Evolutionary conservation across 2,329 filamentous ascomycete genomes (phyloP), one percentile per base, ranked within the genome.

Genomic region (Aspergillus tamarii): DNA sequence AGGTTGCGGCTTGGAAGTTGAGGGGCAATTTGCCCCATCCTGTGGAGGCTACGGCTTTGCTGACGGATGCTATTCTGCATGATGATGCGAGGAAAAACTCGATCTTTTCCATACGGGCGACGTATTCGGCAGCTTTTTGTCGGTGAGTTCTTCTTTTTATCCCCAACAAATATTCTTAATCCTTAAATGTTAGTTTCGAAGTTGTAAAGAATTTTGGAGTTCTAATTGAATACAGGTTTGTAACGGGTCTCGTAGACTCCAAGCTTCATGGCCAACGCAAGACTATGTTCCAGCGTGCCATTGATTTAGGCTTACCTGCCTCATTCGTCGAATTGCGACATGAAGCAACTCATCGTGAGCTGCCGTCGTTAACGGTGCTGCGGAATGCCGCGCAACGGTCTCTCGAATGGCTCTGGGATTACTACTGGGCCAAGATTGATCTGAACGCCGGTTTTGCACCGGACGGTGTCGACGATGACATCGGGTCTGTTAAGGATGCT

Each of bases 311-410:
- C 1, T 68, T 82, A 3, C 80, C 80, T 0, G 88, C 89, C 0
- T 89, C 90, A 0, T 96, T 97, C 77, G 93, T 97, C 60, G 93
- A 96, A 81, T 83, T 96, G 63, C 87, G 94, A 53, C 94, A 97
- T 76, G 91, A 96, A 79, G 92, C 91, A 50, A 96, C 93, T 46
- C 94, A 98, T 76, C 92, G 96, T 77, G 91, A 93, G 74, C 82
- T 97, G 62, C 94, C 94, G 0, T 89, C 89, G 1, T 82, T 97
- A 59, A 84, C 86, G 12, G 88, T 92, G 66, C 82, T 97, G 66
- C 87, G 92, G 59, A 84, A 84, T 41, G 91, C 91, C 1, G 87
- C 90, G 1, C 80, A 84, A 66, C 87, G 90, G 70, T 92, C 91
- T 1, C 82, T 97, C 66, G 82, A 84, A 52, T 97, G 94, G 94